Evolutionary conservation across 345 rosid genomes (phyloP).

Genomic region (Chamaenerion angustifolium): DNA sequence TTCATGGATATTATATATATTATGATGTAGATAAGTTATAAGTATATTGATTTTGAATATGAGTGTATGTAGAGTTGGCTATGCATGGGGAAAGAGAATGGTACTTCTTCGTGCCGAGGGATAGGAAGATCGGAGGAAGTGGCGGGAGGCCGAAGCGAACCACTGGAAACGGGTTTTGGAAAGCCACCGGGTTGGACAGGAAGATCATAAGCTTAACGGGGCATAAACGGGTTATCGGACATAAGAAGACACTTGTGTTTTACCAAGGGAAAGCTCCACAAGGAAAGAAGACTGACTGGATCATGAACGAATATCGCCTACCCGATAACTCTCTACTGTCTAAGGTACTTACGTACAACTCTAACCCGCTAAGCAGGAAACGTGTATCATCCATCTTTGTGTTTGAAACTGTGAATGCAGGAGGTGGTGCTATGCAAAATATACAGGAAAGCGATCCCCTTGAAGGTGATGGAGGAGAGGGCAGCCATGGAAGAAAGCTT

Average conservation of each 20-base stretch:
- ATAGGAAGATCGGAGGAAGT: constrained; percentile 68
- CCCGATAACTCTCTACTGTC: constrained; percentile 54
- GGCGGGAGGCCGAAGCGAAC: constrained; percentile 89
- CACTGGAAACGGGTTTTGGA: constrained; percentile 82
- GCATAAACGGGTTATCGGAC: constrained; percentile 57
- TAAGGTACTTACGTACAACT: no score
- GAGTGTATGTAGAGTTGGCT: constrained; percentile 47
- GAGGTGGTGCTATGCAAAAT: constrained; percentile 88
- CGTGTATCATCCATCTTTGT: no score
- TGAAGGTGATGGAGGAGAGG: constrained; percentile 75
- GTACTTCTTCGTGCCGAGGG: constrained; percentile 91
- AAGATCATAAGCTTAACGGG: constrained; percentile 56
- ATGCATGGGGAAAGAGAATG: constrained; percentile 81
- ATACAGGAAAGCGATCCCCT: constrained; percentile 77
- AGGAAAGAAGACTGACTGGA: constrained; percentile 94
- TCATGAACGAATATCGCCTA: constrained; percentile 91
- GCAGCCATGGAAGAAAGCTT: constrained; percentile 52
- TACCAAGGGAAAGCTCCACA: constrained; percentile 77
- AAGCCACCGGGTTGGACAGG: constrained; percentile 89
- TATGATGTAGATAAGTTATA: no score
- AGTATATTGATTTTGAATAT: not conserved
- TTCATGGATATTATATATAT: no score
- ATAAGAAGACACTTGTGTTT: constrained; percentile 86
- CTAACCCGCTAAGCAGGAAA: no score
- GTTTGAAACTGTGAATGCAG: constrained; percentile 36